Base-by-base conservation (phyloP, 495 filamentous ascomycete species). In the Penicillium daleae region DNA sequence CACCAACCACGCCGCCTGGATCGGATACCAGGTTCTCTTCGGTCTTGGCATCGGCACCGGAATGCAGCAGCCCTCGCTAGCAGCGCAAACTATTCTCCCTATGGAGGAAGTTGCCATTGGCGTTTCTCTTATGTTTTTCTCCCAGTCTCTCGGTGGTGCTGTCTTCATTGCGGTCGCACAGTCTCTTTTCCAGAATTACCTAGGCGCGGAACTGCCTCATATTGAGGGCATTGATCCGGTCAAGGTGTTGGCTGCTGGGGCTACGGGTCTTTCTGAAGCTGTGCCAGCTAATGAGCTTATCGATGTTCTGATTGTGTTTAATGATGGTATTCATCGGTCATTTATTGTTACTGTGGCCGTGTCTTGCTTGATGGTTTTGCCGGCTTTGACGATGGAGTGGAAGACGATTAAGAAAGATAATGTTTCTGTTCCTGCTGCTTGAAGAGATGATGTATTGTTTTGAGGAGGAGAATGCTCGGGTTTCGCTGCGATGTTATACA, bases 21-120 rank as follows among this genome's bases (percentile, higher is more conserved):
- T 89, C 53, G 88, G 87, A 17, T 92, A 86, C 66, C 85, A 91
- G 68, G 79, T 90, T 56, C 61, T 93, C n/a, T 84, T 81, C 55
- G 91, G 91, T 35, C 80, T 89, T 12, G 91, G 90, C 7, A 68
- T 92, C 6, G 91, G 91, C 0, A 74, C 85, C 9, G 89, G 90
- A n/a, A 84, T 92, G 82, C 90, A 93, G 69, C 85, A 87, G 49
- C 74, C 84, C 0, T 79, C 78, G 24, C 79, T 92, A 40, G 87
- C 87, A 7, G 85, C 85, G 7, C 90, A 92, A 64, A 83, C 86
- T 0, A 78, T 84, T 3, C 81, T 92, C 6, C 70, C 79, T 0
- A 71, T 71, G 26, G 74, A 76, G 12, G 86, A 91, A 64, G 79
- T 90, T 12, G 74, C 87, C 8, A 86, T 82, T 3, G 89, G 87